These are phyloP conservation scores for Eucalyptus grandis DNA, from an alignment of 345 rosid genomes.

Conservation along the genomic window DNA sequence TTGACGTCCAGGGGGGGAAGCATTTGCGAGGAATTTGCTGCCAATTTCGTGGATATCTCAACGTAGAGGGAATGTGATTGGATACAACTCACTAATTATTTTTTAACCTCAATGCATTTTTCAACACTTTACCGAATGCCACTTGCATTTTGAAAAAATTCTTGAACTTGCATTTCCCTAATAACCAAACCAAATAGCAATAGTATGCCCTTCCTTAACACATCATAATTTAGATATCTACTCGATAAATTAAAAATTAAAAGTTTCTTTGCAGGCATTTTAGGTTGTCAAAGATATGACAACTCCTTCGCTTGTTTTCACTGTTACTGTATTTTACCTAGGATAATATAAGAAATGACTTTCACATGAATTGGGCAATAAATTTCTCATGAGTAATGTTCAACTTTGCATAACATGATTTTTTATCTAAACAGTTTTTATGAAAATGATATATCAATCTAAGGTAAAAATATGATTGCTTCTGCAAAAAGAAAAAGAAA, in stretches of 20 bases:
- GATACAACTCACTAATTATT: no score
- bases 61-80: no score
- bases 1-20: not conserved
- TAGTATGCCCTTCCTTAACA: not conserved
- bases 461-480: not conserved
- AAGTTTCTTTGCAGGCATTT: not conserved
- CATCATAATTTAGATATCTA: not conserved
- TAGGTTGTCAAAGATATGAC: not conserved
- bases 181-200: not conserved
- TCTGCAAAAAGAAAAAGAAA: not conserved
- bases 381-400: not conserved
- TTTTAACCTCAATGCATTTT: no score
- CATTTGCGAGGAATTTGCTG: not conserved
- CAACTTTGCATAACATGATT: not conserved
- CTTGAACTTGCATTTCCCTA: not conserved
- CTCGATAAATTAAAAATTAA: not conserved
- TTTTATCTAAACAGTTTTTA: not conserved
- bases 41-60: not conserved
- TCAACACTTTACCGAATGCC: not conserved
- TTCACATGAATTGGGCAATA: not conserved
- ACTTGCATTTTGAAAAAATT: not conserved
- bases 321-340: not conserved
- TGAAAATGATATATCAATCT: not conserved
- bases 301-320: not conserved
- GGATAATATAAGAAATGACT: not conserved